Base-by-base conservation (phyloP, 305 asterid genomes). In the Solanum hybrid region DNA sequence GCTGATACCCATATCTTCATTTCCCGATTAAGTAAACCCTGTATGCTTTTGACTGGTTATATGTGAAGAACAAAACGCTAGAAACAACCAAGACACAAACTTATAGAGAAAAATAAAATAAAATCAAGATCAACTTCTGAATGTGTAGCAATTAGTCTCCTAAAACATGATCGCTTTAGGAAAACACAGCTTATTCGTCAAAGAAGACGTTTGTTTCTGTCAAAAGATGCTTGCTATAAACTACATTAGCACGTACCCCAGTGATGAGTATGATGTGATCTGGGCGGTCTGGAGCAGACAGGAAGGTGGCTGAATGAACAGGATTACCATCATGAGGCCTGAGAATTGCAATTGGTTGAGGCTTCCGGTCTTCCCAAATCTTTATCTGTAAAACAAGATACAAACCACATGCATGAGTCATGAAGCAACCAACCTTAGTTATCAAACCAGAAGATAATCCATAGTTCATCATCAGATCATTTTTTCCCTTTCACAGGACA, bases 221-320 rank as follows among this genome's bases (percentile, higher is more conserved):
- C 40, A 51, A 51, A 84, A 84, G 73, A 51, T 31, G 87, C 72
- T 51, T 84, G 42, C 40, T 6, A 31, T 71, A 22, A 84, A 51
- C 87, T 84, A 17, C 11, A 84, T 84, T 38, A 45, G 87, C 72
- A 89, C 72, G 80, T 94, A 97, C 99, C 98, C 99, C 99, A 38
- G 99, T 97, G 86, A 97, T 95, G 40, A 97, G 96, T 90, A 96
- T 91, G 93, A 96, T 97, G 92, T 97, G 99, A 90, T 95, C 98
- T 4, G 99, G 99, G 71, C 93, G 95, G 79, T 96, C 89, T 87
- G 98, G 98, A 91, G 99, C 95, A 90, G 96, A 92, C 92, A 97
- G 92, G 91, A 97, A 97, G 27, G 97, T 96, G 89, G 92, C 98
- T 45, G 99, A 96, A 92, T 92, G 93, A 90, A 97, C 96, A 88